phyloP scores from a whole-genome alignment of 768 basidiomycete species.

The Calocybe indica region DNA sequence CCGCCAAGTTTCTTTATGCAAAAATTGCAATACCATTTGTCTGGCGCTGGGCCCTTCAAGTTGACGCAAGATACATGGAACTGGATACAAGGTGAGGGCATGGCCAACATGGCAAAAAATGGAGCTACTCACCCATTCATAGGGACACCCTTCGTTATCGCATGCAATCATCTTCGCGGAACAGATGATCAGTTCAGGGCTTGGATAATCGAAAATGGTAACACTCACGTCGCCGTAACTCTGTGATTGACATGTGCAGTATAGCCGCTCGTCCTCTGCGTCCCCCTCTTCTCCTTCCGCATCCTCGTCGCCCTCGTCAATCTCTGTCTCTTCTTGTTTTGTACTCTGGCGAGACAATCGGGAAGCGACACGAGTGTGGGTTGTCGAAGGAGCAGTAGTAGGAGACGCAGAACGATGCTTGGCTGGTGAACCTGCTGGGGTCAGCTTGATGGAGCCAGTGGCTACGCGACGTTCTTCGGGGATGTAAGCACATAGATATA shows the following conservation, averaged over 20 bases:
- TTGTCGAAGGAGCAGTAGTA: conserved; percentile 23
- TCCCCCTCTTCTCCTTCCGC: conserved; percentile 35
- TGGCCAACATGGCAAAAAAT: background rate
- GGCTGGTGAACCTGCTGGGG: conserved; percentile 24
- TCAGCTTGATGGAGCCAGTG: conserved; percentile 36
- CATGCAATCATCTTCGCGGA: conserved; percentile 62
- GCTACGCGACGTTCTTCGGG: conserved; percentile 34
- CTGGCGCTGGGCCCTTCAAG: conserved; percentile 40
- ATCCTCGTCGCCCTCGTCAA: conserved; percentile 36
- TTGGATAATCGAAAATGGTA: background rate
- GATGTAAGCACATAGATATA: background rate
- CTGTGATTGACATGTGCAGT: conserved; percentile 48
- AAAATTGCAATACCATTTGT: conserved; percentile 51
- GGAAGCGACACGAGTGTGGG: conserved; percentile 33
- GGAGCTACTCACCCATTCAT: conserved; percentile 55
- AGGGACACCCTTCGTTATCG: conserved; percentile 60
- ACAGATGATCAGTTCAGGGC: background rate
- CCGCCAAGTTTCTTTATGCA: conserved; percentile 29
- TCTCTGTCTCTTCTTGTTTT: conserved; percentile 26
- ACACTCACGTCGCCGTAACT: conserved; percentile 43
- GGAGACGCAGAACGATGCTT: conserved; percentile 40
- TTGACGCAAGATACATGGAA: conserved; percentile 61
- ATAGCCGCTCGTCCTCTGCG: conserved; percentile 41
- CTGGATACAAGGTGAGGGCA: conserved; percentile 20
- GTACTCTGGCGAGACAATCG: conserved; percentile 40